These are phyloP conservation scores for Linnemannia hyalina DNA, from an alignment of 192 early-diverging fungal species.

Conservation along the genomic window DNA sequence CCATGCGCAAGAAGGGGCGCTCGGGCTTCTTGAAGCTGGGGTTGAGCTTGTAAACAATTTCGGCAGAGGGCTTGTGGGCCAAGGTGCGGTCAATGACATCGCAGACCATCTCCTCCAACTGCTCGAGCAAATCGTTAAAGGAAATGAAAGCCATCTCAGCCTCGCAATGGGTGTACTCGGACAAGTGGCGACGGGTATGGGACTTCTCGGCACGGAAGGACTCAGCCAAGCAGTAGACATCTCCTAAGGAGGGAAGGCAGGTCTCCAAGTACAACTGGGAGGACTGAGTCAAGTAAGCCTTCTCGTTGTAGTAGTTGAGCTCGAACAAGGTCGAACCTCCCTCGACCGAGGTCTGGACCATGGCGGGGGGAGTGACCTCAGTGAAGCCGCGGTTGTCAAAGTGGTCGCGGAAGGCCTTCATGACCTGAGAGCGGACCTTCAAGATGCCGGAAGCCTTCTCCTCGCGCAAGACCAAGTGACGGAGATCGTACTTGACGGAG, in stretches of 20 bases:
- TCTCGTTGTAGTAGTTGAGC: slow-evolving; percentile 97
- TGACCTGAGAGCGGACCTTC: slow-evolving; percentile 85
- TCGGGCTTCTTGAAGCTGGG: slow-evolving; percentile 86
- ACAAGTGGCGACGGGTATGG: slow-evolving; percentile 95
- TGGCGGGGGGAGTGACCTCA: slow-evolving; percentile 97
- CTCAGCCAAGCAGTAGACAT: slow-evolving; percentile 96
- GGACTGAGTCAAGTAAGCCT: slow-evolving; percentile 98
- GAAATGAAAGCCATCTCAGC: slow-evolving; percentile 95
- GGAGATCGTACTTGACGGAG: slow-evolving; percentile 87
- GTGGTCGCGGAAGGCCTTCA: slow-evolving; percentile 96
- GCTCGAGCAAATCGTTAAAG: slow-evolving; percentile 90
- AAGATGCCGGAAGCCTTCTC: slow-evolving; percentile 90
- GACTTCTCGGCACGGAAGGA: slow-evolving; percentile 98
- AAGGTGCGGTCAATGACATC: slow-evolving; percentile 85
- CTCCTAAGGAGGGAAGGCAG: slow-evolving; percentile 92
- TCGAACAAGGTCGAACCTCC: slow-evolving; percentile 96
- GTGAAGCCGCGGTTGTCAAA: slow-evolving; percentile 83
- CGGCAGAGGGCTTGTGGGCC: slow-evolving; percentile 78
- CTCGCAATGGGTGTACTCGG: slow-evolving; percentile 96
- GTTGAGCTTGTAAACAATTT: slow-evolving; percentile 91
- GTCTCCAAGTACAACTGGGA: slow-evolving; percentile 99
- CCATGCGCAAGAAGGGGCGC: slow-evolving; percentile 95
- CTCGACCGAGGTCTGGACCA: slow-evolving; percentile 99
- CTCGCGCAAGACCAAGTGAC: slow-evolving; percentile 97
- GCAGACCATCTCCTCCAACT: slow-evolving; percentile 92